A percentile compares a stretch with the other conserved stretches of the same genome.
Conservation (phyloP, 768 basidiomycete genomes). For the Polyporus arcularius region DNA sequence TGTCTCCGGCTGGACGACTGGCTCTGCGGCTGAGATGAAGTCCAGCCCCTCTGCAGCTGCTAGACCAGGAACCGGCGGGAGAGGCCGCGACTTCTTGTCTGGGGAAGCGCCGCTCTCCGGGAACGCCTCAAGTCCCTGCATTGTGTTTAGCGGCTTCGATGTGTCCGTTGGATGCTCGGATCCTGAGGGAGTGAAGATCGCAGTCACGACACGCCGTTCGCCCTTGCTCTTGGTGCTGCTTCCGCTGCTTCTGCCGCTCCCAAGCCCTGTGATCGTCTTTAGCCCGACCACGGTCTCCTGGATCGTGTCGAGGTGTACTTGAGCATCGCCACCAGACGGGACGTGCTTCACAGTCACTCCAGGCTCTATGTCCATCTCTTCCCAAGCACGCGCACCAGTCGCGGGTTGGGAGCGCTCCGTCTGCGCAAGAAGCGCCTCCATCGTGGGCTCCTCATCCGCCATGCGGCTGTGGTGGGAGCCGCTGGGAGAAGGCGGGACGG, state of each 20-base stretch:
- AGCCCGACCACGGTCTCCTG: conserved; percentile 7
- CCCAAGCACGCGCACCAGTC: conserved; percentile 39
- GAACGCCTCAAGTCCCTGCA: not conserved
- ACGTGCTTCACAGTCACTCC: conserved; percentile 37
- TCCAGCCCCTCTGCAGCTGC: not conserved
- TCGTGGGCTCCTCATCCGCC: conserved; percentile 30
- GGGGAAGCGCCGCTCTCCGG: not conserved
- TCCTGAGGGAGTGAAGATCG: conserved; percentile 30
- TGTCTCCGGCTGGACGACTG: conserved; percentile 1
- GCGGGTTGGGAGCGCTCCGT: conserved; percentile 6
- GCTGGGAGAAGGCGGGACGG: conserved; percentile 11
- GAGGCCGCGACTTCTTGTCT: conserved; percentile 9
- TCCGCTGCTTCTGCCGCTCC: conserved; percentile 19
- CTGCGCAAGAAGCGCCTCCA: conserved; percentile 33
- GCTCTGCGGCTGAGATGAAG: not conserved
- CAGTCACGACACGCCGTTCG: conserved; percentile 33
- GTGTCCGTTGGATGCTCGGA: not conserved
- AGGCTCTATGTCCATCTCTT: conserved; percentile 32
- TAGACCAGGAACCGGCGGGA: conserved; percentile 4
- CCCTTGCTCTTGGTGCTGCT: conserved; percentile 24
- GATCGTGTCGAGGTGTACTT: not conserved
- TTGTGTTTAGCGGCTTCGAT: not conserved
- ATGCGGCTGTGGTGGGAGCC: conserved; percentile 1
- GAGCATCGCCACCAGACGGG: conserved; percentile 12
- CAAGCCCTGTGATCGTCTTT: conserved; percentile 16